Base-by-base conservation (phyloP, 345 rosid genomes). In the Sisymbrium altissimum region DNA sequence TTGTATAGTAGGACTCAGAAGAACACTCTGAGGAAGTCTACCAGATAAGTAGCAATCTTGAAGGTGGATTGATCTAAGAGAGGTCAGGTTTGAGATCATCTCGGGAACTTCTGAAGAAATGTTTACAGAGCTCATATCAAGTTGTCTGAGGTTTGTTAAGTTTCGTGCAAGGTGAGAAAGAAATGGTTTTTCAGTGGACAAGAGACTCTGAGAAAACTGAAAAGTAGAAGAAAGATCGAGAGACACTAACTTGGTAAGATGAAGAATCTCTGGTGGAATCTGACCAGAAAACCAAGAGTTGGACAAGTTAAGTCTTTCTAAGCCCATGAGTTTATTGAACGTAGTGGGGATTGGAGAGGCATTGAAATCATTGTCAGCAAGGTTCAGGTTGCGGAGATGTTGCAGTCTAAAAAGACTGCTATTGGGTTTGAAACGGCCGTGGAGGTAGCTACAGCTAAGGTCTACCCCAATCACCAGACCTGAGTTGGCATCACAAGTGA, bases 341-440 rank as follows among this genome's bases (percentile, higher is more conserved):
- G 19, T 2, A 3, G 40, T n/a, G 2, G 75, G 75, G 3, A 60
- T 25, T 15, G 25, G 27, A 10, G 63, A 72, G 13, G 0, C 0
- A 1, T 0, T 29, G 73, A 81, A 81, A 19, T 72, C 2, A 44
- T 82, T 77, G 54, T 3, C 7, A 64, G 81, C 66, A 0, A 82
- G 82, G 14, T 79, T 65, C 3, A 84, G 75, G 4, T 13, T 14
- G 21, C 36, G 80, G n/a, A 73, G 65, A 27, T 61, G 8, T 3
- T 0, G 19, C 4, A 73, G 5, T 11, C 17, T 53, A 18, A 64
- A 64, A 21, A 54, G 71, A 23, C 65, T 44, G 19, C 71, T 73
- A 0, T 11, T 43, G 18, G 57, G 46, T 14, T 41, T n/a, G 4
- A 73, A 11, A 6, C 0, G 13, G 2, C 46, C 64, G 10, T 54